phyloP scores from a whole-genome alignment of 169 alveolate species.

The Plasmodium ovale region DNA sequence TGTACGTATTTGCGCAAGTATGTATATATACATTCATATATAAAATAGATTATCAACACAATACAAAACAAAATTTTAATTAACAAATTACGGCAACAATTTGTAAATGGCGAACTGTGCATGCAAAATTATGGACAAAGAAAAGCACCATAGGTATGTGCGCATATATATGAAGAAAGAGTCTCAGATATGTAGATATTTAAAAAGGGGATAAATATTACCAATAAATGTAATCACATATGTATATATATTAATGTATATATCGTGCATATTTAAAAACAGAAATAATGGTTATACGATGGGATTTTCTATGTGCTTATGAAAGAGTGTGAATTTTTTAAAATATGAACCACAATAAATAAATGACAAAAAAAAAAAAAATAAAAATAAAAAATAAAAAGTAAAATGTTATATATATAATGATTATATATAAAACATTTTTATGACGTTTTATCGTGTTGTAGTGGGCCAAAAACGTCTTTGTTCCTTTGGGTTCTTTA shows the following conservation, averaged over 20 bases:
- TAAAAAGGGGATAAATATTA: not conserved
- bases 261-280: conserved; percentile 4
- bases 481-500: conserved; percentile 9
- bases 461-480: conserved; percentile 9
- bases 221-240: not conserved
- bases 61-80: no score
- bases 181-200: not conserved
- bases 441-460: not conserved
- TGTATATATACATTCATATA: not conserved
- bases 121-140: not conserved
- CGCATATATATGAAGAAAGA: no score
- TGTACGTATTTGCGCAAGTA: not conserved
- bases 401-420: not conserved
- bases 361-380: conserved; percentile 1
- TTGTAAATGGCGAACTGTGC: not conserved
- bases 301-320: not conserved
- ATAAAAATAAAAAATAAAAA: not conserved
- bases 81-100: not conserved
- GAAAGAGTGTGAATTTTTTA: not conserved
- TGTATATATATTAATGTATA: not conserved
- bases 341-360: not conserved
- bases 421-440: not conserved
- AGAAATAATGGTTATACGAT: conserved; percentile 1
- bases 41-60: not conserved
- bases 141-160: no score